Evolutionary conservation across 169 alveolate species (phyloP).

Genomic region (Cryptosporidium tyzzeri): DNA sequence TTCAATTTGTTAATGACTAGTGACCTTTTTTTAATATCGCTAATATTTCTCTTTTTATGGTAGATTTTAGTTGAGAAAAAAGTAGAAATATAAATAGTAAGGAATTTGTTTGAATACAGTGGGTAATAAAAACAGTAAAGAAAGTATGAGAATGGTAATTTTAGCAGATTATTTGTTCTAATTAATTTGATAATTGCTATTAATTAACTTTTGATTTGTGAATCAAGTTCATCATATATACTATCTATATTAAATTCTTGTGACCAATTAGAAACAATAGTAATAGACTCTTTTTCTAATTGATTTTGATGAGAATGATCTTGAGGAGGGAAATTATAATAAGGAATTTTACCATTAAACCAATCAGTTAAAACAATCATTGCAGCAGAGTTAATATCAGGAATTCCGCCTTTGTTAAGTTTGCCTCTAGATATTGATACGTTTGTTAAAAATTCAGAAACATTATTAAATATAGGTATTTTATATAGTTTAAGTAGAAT

Average conservation of each 20-base stretch:
- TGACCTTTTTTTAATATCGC: no score
- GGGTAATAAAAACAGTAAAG: no score
- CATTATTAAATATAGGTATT: conserved; percentile 81
- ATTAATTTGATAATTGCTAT: background rate
- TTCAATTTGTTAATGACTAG: no score
- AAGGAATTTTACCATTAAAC: conserved; percentile 89
- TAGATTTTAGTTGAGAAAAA: no score
- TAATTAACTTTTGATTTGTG: background rate
- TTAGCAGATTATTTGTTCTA: background rate
- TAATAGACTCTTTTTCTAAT: conserved; percentile 38
- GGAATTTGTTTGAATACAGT: no score
- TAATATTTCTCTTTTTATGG: no score
- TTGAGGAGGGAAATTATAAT: conserved; percentile 89
- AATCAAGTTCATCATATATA: conserved; percentile 43
- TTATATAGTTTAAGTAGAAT: conserved; percentile 85
- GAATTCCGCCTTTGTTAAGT: conserved; percentile 88
- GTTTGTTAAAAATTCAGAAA: conserved; percentile 80
- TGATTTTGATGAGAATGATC: background rate
- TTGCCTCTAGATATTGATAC: conserved; percentile 86
- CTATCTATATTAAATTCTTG: conserved; percentile 53
- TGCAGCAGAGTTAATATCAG: conserved; percentile 90
- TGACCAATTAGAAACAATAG: conserved; percentile 55
- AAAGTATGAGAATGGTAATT: background rate
- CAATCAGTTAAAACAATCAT: conserved; percentile 90
- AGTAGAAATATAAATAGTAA: no score